Percentiles rank a stretch among this genome's conserved stretches.
These are phyloP conservation scores for Silene coronaria DNA, from an alignment of 179 eudicot genomes.

Conservation along the genomic window DNA sequence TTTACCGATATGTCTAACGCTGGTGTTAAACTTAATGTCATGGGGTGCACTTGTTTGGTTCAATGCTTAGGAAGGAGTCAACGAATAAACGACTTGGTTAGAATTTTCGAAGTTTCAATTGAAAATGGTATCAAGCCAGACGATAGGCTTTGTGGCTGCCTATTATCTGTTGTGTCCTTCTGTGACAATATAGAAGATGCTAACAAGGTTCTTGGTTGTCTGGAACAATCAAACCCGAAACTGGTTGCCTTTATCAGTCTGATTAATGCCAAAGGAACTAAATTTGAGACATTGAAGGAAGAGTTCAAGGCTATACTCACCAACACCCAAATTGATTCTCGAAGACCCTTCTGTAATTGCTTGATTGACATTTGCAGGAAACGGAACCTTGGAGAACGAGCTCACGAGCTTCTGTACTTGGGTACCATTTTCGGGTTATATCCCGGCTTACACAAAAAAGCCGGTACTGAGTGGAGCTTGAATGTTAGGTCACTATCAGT, in stretches of 20 bases:
- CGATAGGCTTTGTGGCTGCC: conserved; percentile 81
- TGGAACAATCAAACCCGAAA: conserved; percentile 59
- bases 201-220: conserved; percentile 53
- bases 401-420: conserved; percentile 73
- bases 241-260: conserved; percentile 51
- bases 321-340: conserved; percentile 56
- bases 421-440: conserved; percentile 71
- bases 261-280: conserved; percentile 31
- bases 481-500: conserved; percentile 78
- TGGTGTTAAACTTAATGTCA: conserved; percentile 67
- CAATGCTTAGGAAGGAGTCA: conserved; percentile 83
- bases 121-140: conserved; percentile 72
- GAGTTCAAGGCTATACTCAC: conserved; percentile 56
- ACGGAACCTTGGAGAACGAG: conserved; percentile 49
- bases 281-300: conserved; percentile 50
- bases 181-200: conserved; percentile 53
- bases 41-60: conserved; percentile 92
- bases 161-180: conserved; percentile 67
- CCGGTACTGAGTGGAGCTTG: conserved; percentile 76
- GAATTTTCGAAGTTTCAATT: conserved; percentile 49
- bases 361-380: conserved; percentile 83
- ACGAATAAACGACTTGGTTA: conserved; percentile 67
- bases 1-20: conserved; percentile 60
- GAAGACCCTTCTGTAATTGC: conserved; percentile 88
- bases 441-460: conserved; percentile 82